Conservation (phyloP, 2,329 filamentous ascomycete genomes). For the Fusarium phyllophilum region DNA sequence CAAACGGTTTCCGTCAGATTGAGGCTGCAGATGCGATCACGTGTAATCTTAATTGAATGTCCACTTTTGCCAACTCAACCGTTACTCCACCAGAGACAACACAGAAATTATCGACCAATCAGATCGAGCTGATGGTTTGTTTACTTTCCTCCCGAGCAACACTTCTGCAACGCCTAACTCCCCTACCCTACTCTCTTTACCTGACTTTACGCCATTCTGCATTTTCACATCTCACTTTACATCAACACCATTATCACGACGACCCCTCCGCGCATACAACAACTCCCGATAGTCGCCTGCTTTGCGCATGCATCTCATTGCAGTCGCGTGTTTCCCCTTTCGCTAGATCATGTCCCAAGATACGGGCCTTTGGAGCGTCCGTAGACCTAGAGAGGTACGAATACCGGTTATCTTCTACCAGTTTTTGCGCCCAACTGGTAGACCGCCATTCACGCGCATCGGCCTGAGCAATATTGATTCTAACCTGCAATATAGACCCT, state of each 20-base stretch:
- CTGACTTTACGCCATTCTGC: slow-evolving; percentile 28
- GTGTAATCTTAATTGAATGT: slow-evolving; percentile 1
- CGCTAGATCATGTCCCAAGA: slow-evolving; percentile 79
- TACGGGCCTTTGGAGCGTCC: slow-evolving; percentile 88
- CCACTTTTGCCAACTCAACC: slow-evolving; percentile 26
- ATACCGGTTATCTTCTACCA: slow-evolving; percentile 23
- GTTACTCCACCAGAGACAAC: slow-evolving; percentile 12
- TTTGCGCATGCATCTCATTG: slow-evolving; percentile 25
- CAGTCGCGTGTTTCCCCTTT: slow-evolving; percentile 27
- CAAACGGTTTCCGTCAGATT: slow-evolving; percentile 1
- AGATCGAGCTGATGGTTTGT: slow-evolving; percentile 47
- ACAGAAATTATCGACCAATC: slow-evolving; percentile 41
- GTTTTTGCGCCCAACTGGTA: slow-evolving; percentile 22
- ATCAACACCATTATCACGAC: slow-evolving; percentile 27
- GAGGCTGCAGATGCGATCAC: slow-evolving; percentile 18
- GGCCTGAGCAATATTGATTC: background rate
- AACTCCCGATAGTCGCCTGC: background rate
- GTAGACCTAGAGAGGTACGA: slow-evolving; percentile 85
- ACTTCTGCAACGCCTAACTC: slow-evolving; percentile 34
- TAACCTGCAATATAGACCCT: slow-evolving; percentile 73
- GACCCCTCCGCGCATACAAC: background rate
- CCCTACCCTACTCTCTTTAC: slow-evolving; percentile 6
- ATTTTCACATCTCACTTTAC: slow-evolving; percentile 35
- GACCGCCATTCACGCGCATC: background rate
- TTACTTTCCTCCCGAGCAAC: slow-evolving; percentile 57